Conservation (phyloP, 768 basidiomycete genomes). For the Amylocystis lapponica region DNA sequence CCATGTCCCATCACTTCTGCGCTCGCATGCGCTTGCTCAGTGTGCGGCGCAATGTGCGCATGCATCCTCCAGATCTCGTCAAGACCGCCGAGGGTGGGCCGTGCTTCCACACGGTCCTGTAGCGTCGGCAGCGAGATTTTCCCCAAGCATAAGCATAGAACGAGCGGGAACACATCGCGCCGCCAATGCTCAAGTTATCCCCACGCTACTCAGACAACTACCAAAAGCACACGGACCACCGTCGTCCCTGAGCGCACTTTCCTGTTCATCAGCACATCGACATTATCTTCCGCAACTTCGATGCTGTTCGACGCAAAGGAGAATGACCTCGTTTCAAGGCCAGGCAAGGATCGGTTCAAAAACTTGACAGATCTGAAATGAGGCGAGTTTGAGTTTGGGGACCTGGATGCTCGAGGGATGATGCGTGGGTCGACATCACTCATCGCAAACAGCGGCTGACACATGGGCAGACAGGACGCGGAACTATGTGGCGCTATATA, state of each 20-base stretch:
- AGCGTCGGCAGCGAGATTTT: too few relatives aligned
- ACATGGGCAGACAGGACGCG: constrained; percentile 53
- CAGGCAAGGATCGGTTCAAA: constrained; percentile 65
- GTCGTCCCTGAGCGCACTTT: constrained; percentile 31
- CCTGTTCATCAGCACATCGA: constrained; percentile 30
- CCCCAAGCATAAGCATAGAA: too few relatives aligned
- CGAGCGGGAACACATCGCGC: constrained; percentile 75
- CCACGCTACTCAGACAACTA: constrained; percentile 73
- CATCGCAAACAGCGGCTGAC: constrained; percentile 50
- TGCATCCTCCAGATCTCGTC: constrained; percentile 85
- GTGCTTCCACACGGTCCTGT: constrained; percentile 25
- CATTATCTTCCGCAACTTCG: constrained; percentile 29
- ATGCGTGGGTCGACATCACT: constrained; percentile 89
- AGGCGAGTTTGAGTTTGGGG: constrained; percentile 89
- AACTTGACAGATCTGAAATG: constrained; percentile 84
- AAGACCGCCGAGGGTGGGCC: constrained; percentile 52
- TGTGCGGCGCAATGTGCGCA: constrained; percentile 75
- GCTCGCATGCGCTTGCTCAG: constrained; percentile 75
- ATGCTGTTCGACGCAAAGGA: constrained; percentile 29
- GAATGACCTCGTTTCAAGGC: constrained; percentile 24
- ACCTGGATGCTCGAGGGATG: constrained; percentile 48
- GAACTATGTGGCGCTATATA: too few relatives aligned
- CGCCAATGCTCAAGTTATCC: constrained; percentile 49
- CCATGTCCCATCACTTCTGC: too few relatives aligned
- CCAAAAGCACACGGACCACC: constrained; percentile 71